Conservation (phyloP, 345 rosid genomes). For the Lumnitzera littorea region DNA sequence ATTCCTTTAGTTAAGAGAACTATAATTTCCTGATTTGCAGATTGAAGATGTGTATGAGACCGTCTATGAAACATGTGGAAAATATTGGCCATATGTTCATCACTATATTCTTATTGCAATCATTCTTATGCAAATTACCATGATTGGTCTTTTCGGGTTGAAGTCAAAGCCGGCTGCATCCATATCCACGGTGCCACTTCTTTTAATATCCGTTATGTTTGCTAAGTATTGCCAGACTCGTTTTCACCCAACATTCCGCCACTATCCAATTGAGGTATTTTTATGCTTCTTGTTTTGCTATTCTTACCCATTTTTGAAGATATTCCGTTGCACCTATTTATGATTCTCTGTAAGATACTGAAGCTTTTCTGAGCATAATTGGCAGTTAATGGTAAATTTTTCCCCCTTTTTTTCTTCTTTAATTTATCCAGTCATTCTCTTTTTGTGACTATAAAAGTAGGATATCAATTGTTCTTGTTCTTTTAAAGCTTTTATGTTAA, state of each 20-base stretch:
- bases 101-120: slow-evolving; percentile 61
- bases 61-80: slow-evolving; percentile 68
- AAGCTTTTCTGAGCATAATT: no score
- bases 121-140: slow-evolving; percentile 82
- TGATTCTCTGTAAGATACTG: no score
- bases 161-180: slow-evolving; percentile 89
- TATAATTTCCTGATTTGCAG: slow-evolving; percentile 25
- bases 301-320: no score
- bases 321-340: no score
- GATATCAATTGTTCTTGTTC: no score
- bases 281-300: not conserved
- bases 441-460: not conserved
- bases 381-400: no score
- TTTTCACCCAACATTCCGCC: slow-evolving; percentile 69
- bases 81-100: slow-evolving; percentile 75
- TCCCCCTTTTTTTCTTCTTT: no score
- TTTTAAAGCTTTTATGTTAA: no score
- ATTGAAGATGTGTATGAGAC: slow-evolving; percentile 72
- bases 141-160: slow-evolving; percentile 87
- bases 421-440: not conserved
- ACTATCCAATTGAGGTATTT: slow-evolving; percentile 49
- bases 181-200: slow-evolving; percentile 64
- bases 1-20: slow-evolving; percentile 3
- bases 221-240: slow-evolving; percentile 86
- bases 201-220: slow-evolving; percentile 59